Evolutionary conservation across 306 rosid species (phyloP), one percentile per base, ranked within the genome.

Genomic region (Benincasa hispida): DNA sequence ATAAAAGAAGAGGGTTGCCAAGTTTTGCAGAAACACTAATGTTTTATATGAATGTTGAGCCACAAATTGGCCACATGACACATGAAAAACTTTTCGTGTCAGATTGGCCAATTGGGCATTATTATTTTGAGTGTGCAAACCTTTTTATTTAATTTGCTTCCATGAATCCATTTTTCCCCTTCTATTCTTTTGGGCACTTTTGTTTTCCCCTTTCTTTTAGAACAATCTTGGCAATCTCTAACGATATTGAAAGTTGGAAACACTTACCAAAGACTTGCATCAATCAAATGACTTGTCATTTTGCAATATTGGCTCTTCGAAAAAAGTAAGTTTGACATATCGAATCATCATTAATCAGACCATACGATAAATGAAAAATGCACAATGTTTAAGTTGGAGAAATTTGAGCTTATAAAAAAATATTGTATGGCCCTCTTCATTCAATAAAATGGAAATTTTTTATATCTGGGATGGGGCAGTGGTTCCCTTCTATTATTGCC

Each of bases 401-500:
- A 11, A 45, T 45, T 12, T 3, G 17, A 45, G 17, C 5, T 45
- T 45, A 10, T 17, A 45, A 14, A 11, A 68, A 68, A 37, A 37
- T 37, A 7, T 12, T 22, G 22, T 42, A 45, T 70, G 58, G 42
- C 73, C 73, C 53, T 66, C 73, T 39, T 24, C 73, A 39, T 66
- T 9, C 48, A 35, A 35, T 0, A 66, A 66, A 66, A 65, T 65
- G 72, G 72, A 65, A 65, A 35, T 6, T 7, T 19, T 39, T 66
- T 7, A 21, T 66, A 27, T n/a, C 10, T 66, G 53, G 10, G 24
- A 66, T 66, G 24, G 73, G 73, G 10, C 53, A 19, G 21, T 3
- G 57, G 42, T 14, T 72, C 14, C 37, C 76, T 72, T 72, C 76
- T 72, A 72, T 72, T 45, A 72, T 72, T 68, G 75, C 75, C 35